phyloP scores from a whole-genome alignment of 1,284 basidiomycete species.

The Leucoagaricus sp. region DNA sequence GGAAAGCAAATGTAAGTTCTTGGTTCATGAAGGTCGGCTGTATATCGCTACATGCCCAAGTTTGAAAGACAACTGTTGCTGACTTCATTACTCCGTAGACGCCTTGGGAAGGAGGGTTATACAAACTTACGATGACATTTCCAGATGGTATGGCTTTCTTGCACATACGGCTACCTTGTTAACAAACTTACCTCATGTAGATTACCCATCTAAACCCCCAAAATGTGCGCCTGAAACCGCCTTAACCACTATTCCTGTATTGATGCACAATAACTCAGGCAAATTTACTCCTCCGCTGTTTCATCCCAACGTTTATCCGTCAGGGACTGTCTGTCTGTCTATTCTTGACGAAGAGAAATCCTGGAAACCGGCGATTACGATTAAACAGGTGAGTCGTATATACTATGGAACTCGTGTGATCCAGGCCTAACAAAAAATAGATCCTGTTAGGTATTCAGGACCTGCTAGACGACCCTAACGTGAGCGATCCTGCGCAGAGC shows the following conservation, averaged over 20 bases:
- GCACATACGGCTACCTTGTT: conserved; percentile 9
- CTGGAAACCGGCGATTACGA: conserved; percentile 99
- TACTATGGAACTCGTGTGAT: too few relatives aligned
- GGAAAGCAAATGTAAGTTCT: conserved; percentile 73
- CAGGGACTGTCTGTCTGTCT: conserved; percentile 96
- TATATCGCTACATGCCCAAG: too few relatives aligned
- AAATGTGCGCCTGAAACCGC: conserved; percentile 65
- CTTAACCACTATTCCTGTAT: conserved; percentile 3
- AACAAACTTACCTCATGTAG: conserved; percentile 39
- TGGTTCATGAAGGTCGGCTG: conserved; percentile 3
- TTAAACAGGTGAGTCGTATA: conserved; percentile 87
- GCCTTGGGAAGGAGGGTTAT: conserved; percentile 94
- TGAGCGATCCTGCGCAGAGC: conserved; percentile 93
- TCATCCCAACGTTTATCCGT: conserved; percentile 99
- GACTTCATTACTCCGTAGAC: conserved; percentile 65
- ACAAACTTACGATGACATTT: conserved; percentile 92
- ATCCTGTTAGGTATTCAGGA: conserved; percentile 96
- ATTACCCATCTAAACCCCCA: conserved; percentile 94
- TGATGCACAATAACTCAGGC: conserved; percentile 49
- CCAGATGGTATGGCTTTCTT: conserved; percentile 75
- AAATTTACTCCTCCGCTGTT: conserved; percentile 97
- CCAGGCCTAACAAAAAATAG: too few relatives aligned
- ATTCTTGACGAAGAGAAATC: conserved; percentile 99
- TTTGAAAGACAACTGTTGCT: too few relatives aligned
- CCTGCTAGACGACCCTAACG: conserved; percentile 91